Evolutionary conservation across 2,329 filamentous ascomycete genomes (phyloP), one percentile per base, ranked within the genome.

Genomic region (Bipolaris gigantea): DNA sequence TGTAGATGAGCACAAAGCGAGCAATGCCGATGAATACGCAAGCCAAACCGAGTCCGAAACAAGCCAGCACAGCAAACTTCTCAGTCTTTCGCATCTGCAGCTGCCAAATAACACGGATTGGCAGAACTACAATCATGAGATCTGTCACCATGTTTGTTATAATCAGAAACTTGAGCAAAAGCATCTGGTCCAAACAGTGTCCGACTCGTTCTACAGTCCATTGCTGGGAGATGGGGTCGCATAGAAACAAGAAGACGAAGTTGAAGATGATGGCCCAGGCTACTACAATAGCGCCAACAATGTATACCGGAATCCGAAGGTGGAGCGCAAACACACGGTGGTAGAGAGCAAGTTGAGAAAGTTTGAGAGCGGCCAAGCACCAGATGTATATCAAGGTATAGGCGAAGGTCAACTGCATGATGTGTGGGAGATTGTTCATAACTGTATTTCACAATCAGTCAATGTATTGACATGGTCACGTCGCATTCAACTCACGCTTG

Each of bases 41-140:
- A 8, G 61, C 62, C 46, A 61, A 42, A 34, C 62, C 62, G 2
- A 65, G 36, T 13, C 61, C 57, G 39, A 65, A 65, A 47, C 62
- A 65, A 16, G 62, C 53, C 44, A 65, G 11, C 0, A 65, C 62
- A 13, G 62, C 62, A 4, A 65, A 52, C 30, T 65, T 65, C 32
- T 65, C 62, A 11, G 62, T 63, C 50, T 62, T 65, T 3, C 62
- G 54, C 62, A 65, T 65, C 23, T 65, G 62, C 15, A 65, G 33
- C 23, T 53, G 50, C 62, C 62, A 65, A 2, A 65, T 61, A 9
- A 47, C 48, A 6, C 53, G 53, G 7, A 65, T 56, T 2, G 62
- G 62, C 3, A 65, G 40, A 1, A 55, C 42, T 1, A 62, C 59
- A 13, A 65, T 64, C 27, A 62, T 49, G 15, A 65, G 15, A 39